Evolutionary conservation across 2,329 filamentous ascomycete genomes (phyloP), one percentile per base, ranked within the genome.

Genomic region (Elsinoe arachidis): DNA sequence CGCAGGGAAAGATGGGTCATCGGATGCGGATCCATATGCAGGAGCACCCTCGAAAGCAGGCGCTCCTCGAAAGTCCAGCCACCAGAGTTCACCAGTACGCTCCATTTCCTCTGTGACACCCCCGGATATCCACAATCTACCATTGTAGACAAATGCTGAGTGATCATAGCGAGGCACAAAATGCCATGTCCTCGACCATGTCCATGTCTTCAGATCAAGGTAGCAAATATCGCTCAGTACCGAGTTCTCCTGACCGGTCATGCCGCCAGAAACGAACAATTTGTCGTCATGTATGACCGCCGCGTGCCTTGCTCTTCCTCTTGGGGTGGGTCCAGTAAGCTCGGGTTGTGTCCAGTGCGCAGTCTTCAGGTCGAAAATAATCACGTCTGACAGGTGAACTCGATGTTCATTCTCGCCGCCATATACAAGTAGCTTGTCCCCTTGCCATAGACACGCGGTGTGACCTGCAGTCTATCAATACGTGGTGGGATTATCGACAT

Each of bases 331-430:
- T 1, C 93, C 93, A 41, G 84, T 83, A 17, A 96, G 85, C 62
- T 90, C 83, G 11, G 93, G 93, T 65, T 96, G 90, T 5, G 89
- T 95, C 93, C 93, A 99, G 68, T 95, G 87, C 35, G 92, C 90
- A 0, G 90, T 93, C 69, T 91, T 88, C 58, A 99, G 82, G 69
- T 99, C 91, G 69, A 99, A 95, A 53, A 99, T 86, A 62, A 97
- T 95, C 19, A 99, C 83, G 70, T 99, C 93, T 49, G 91, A 95
- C 11, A 99, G 84, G 69, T 96, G 96, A 58, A 91, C 91, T 63
- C 91, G 84, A 68, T 97, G 93, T 70, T 99, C 93, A 72, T 99
- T 99, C 75, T 99, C 93, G 63, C 93, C 93, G 58, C 93, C 93
- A 68, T 96, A 99, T 1, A 99, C 90, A 1, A 99, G 80, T n/a